Base-by-base conservation (phyloP, 805 yeast species). In the Candida nanaspora region DNA sequence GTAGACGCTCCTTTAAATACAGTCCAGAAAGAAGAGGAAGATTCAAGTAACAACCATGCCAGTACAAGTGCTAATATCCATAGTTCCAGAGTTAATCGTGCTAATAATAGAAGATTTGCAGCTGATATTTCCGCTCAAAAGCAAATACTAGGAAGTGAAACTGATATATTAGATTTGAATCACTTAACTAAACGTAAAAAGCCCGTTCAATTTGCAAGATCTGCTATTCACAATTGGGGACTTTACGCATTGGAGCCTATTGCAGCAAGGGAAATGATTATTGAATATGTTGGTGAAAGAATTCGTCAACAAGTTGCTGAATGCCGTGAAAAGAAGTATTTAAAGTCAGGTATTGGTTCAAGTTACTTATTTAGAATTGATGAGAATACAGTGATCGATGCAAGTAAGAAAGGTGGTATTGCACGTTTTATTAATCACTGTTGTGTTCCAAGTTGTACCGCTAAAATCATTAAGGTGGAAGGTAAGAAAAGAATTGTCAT, bases 191-290 rank as follows among this genome's bases (percentile, higher is more conserved):
- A 86, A 56, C 74, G 97, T 47, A 86, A 83, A 60, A 91, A 91
- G 55, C 95, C 96, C 0, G 97, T 91, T 8, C 82, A 93, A n/a
- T 89, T 89, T 69, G 97, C 97, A 0, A 71, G 98, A 40, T 88
- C 97, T 2, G 95, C 97, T 0, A 93, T 93, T 54, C 98, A 93
- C 60, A 87, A 91, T 55, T 93, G 98, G 98, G 99, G 99, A 0
- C 65, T 93, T 31, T 93, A 88, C 62, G 98, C 99, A 0, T 66
- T 86, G 53, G 98, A 93, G 54, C 95, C 95, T 2, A 93, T 93
- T 55, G 85, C 87, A n/a, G 94, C 93, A 1, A 84, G 80, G 49
- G 98, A 93, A 61, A 91, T 93, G 96, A 88, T 93, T 54, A 91
- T 93, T 44, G 99, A 93, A 61, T 93, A 93, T 53, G 97, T 93